Conservation (phyloP, 805 yeast genomes). For the Hanseniaspora lindneri region DNA sequence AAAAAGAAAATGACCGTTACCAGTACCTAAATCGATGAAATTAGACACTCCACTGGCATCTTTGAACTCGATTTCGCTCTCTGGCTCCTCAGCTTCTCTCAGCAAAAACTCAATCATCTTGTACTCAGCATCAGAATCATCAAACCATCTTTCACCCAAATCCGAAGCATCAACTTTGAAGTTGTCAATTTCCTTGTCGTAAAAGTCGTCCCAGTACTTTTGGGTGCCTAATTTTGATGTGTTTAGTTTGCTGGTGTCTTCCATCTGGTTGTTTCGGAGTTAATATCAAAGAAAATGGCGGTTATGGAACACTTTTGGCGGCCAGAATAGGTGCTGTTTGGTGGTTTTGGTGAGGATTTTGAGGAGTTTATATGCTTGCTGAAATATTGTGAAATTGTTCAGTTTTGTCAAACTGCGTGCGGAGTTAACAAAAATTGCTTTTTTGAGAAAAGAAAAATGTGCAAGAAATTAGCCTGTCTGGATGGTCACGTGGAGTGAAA, state of each 20-base stretch:
- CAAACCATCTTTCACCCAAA: constrained; percentile 94
- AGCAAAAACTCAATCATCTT: constrained; percentile 64
- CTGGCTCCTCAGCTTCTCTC: constrained; percentile 33
- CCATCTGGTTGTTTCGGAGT: constrained; percentile 20
- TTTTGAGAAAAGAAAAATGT: no score
- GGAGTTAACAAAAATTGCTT: no score
- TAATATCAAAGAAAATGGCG: not conserved
- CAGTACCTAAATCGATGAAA: constrained; percentile 83
- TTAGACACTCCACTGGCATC: constrained; percentile 22
- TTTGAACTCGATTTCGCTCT: constrained; percentile 25
- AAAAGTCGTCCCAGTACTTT: constrained; percentile 85
- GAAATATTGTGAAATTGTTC: no score
- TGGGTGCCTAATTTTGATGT: constrained; percentile 78
- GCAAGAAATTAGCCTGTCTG: no score
- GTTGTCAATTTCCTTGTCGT: constrained; percentile 57
- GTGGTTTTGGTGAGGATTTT: no score
- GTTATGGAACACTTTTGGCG: no score
- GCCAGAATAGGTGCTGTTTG: no score
- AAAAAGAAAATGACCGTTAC: constrained; percentile 84
- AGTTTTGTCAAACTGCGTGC: no score
- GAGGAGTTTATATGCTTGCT: no score
- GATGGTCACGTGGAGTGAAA: no score
- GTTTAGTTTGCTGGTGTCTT: constrained; percentile 42
- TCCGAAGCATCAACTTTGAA: constrained; percentile 65
- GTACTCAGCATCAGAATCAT: constrained; percentile 84